phyloP scores from a whole-genome alignment of 2,329 filamentous ascomycete species.

The Epichloe scottii region DNA sequence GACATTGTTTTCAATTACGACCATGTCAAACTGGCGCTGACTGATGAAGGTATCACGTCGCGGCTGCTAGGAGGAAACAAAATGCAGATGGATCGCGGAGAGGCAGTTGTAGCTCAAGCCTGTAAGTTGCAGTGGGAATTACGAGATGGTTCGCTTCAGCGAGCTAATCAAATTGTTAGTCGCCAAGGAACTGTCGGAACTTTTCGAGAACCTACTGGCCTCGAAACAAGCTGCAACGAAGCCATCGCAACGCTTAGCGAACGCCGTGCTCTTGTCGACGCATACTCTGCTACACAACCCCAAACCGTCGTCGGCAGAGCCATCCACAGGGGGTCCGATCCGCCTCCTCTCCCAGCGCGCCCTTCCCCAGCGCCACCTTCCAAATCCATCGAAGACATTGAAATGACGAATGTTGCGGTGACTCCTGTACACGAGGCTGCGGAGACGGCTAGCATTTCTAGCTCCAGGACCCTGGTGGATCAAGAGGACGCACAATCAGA shows the following conservation, averaged over 20 bases:
- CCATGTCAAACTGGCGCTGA: constrained; percentile 53
- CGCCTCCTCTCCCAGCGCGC: constrained; percentile 38
- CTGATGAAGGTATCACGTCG: constrained; percentile 46
- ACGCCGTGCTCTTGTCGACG: constrained; percentile 57
- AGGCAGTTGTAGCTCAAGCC: constrained; percentile 53
- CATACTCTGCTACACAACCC: constrained; percentile 23
- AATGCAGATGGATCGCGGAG: constrained; percentile 38
- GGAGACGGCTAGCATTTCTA: constrained; percentile 34
- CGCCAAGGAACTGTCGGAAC: constrained; percentile 53
- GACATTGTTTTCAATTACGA: constrained; percentile 71
- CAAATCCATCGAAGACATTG: constrained; percentile 18
- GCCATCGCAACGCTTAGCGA: constrained; percentile 66
- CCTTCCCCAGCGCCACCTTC: constrained; percentile 28
- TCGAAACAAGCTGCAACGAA: constrained; percentile 49
- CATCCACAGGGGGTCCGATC: constrained; percentile 14
- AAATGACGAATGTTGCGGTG: constrained; percentile 22
- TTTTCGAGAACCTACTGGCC: constrained; percentile 61
- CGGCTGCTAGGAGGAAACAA: constrained; percentile 64
- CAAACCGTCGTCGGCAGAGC: constrained; percentile 16
- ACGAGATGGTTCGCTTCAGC: constrained; percentile 17
- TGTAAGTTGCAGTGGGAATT: constrained; percentile 42
- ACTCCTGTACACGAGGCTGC: constrained; percentile 16
- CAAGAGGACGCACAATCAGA: constrained; percentile 25
- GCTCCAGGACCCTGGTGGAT: constrained; percentile 40
- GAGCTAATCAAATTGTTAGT: constrained; percentile 39